phyloP scores from a whole-genome alignment of 129 eudicot genomes.

The Lactuca sativa region DNA sequence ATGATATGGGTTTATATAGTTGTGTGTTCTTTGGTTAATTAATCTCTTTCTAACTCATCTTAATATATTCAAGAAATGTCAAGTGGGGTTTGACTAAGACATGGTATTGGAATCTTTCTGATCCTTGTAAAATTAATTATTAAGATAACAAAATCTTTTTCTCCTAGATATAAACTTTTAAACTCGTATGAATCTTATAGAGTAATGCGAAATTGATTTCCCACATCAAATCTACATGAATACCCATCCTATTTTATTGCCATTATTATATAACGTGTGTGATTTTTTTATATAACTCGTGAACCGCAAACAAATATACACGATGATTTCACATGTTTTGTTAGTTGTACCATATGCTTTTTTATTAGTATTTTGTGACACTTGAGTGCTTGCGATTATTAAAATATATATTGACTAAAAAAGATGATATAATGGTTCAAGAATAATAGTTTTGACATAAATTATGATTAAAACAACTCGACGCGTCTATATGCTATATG shows the following conservation, averaged over 20 bases:
- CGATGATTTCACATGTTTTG: constrained; percentile 22
- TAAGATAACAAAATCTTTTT: no score
- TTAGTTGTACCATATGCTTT: constrained; percentile 29
- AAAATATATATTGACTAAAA: neutral
- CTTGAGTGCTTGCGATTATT: constrained; percentile 7
- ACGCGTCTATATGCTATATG: constrained; percentile 13
- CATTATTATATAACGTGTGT: neutral
- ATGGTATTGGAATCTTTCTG: constrained; percentile 6
- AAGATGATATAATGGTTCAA: constrained; percentile 11
- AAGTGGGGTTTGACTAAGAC: constrained; percentile 27
- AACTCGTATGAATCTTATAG: neutral
- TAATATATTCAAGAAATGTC: constrained; percentile 10
- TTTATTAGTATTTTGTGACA: constrained; percentile 7
- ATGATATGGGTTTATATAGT: constrained; percentile 34
- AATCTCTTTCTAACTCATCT: constrained; percentile 6
- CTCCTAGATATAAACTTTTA: neutral
- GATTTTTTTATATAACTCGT: constrained; percentile 14
- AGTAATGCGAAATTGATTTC: constrained; percentile 13
- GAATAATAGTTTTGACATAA: constrained; percentile 9
- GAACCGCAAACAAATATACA: constrained; percentile 27
- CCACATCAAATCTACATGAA: constrained; percentile 16
- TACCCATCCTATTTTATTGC: neutral
- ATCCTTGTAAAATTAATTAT: neutral
- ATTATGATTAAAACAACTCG: constrained; percentile 9
- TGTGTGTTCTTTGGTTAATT: constrained; percentile 21